Percentiles rank a stretch among this genome's conserved stretches.
Conservation (phyloP, 768 basidiomycete species). For the Trametes villosa region DNA sequence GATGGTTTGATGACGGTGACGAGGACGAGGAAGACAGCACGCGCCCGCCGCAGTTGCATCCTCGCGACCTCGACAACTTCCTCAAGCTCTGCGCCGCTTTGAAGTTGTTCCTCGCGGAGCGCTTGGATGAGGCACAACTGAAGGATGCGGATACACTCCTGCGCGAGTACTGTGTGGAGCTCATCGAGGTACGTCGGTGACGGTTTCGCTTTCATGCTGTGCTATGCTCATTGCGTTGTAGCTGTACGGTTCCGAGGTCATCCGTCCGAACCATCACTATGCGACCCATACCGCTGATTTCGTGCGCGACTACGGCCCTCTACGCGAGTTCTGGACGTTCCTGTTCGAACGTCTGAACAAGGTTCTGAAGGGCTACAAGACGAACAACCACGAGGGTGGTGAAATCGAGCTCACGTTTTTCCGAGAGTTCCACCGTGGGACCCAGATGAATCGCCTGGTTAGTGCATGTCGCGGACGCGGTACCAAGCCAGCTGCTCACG, state of each 20-base stretch:
- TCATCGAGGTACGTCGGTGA: slow-evolving; percentile 24
- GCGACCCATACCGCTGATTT: slow-evolving; percentile 34
- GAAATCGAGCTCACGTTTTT: slow-evolving; percentile 36
- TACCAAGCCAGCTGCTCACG: neutral
- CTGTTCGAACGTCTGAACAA: slow-evolving; percentile 39
- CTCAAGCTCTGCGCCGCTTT: slow-evolving; percentile 13
- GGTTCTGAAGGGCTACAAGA: slow-evolving; percentile 33
- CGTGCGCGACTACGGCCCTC: slow-evolving; percentile 39
- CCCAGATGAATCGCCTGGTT: slow-evolving; percentile 20
- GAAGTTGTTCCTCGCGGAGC: slow-evolving; percentile 13
- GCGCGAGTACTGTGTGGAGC: slow-evolving; percentile 28
- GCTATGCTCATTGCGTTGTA: slow-evolving; percentile 16
- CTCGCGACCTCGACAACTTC: slow-evolving; percentile 9
- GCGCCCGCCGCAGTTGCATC: neutral
- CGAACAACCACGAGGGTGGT: slow-evolving; percentile 33
- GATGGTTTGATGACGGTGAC: neutral
- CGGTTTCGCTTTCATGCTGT: neutral
- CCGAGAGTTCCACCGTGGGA: slow-evolving; percentile 27
- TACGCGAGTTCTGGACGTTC: slow-evolving; percentile 42
- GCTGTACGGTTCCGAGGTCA: slow-evolving; percentile 37
- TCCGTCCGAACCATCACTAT: slow-evolving; percentile 45
- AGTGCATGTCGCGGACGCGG: neutral
- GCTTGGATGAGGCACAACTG: slow-evolving; percentile 1
- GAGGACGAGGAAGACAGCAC: neutral
- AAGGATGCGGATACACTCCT: slow-evolving; percentile 22